phyloP scores from a whole-genome alignment of 2,329 filamentous ascomycete genomes.

The Cercospora brassicicola region DNA sequence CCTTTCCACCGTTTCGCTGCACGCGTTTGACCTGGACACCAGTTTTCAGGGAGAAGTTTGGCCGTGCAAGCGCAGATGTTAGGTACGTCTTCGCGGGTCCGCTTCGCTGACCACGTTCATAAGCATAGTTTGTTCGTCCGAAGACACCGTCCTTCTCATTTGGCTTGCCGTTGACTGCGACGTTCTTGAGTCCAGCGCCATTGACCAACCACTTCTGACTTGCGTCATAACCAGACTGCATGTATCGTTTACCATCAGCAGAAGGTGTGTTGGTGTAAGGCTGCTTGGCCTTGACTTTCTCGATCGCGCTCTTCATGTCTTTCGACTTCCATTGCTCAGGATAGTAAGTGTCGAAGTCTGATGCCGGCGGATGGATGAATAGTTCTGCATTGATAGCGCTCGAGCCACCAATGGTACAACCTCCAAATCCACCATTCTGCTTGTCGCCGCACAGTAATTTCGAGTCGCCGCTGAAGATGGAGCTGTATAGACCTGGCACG shows the following conservation, averaged over 20 bases:
- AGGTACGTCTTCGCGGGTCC: slow-evolving; percentile 55
- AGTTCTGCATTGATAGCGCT: slow-evolving; percentile 64
- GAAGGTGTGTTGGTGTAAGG: slow-evolving; percentile 60
- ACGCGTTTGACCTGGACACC: slow-evolving; percentile 50
- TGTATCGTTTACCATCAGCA: slow-evolving; percentile 56
- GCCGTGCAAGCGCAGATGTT: slow-evolving; percentile 50
- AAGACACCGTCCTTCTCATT: slow-evolving; percentile 57
- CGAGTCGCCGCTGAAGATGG: slow-evolving; percentile 48
- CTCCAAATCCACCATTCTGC: slow-evolving; percentile 41
- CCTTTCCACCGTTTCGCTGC: slow-evolving; percentile 58
- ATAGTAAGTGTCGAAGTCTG: slow-evolving; percentile 61
- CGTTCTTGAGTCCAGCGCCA: slow-evolving; percentile 50
- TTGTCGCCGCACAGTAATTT: slow-evolving; percentile 48
- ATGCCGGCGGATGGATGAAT: slow-evolving; percentile 58
- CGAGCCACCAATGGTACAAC: slow-evolving; percentile 58
- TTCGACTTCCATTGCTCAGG: slow-evolving; percentile 53
- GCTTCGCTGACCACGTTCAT: slow-evolving; percentile 48
- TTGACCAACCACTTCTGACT: slow-evolving; percentile 53
- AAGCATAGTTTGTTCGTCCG: slow-evolving; percentile 38
- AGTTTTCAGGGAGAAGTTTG: slow-evolving; percentile 58
- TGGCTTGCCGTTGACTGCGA: slow-evolving; percentile 50
- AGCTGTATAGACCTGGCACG: slow-evolving; percentile 55
- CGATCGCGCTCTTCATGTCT: slow-evolving; percentile 51
- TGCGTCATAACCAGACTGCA: slow-evolving; percentile 54
- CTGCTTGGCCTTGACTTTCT: slow-evolving; percentile 48